Evolutionary conservation across 2,329 filamentous ascomycete species (phyloP), one percentile per base, ranked within the genome.

Genomic region (Clarireedia paspali): DNA sequence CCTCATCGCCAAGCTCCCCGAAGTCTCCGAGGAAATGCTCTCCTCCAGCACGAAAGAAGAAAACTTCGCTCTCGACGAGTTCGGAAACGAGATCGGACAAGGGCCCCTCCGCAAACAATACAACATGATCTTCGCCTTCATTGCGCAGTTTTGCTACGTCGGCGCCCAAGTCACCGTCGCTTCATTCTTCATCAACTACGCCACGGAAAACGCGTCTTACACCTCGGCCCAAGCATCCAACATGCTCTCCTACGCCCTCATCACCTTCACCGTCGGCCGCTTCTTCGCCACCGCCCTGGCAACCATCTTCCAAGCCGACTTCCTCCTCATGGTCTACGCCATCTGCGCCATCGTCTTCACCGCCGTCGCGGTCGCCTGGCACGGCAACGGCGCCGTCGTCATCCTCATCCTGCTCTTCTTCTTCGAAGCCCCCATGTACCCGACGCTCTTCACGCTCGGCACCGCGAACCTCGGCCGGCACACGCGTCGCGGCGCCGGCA

Each of bases 351-450:
- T 79, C 60, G 75, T 74, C 0, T 70, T 76, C 56, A 66, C 71
- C 10, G 61, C 60, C 5, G 57, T 62, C 3, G 53, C 60, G 12
- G 57, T 56, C 24, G 56, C 60, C 12, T 57, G 58, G 20, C 45
- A 53, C 10, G 75, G 72, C n/a, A 73, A 75, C 60, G 69, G 69
- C 0, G 78, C 78, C 46, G 72, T 83, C 59, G 73, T 76, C 5
- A 83, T 89, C 76, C 77, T 90, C 30, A 88, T 83, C 69, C 60
- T 88, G 9, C 82, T 85, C 6, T 76, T 91, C 24, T 90, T 91
- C 74, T 91, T 91, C 70, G 88, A 89, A 71, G 85, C 81, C 4
- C 87, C 89, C 66, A 87, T 85, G 70, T 92, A 91, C 75, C 88
- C 88, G 0, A 91, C 87, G 17, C 90, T 92, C 65, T 83, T 92